Evolutionary conservation across 306 rosid species (phyloP).

Genomic region (Prunus salicina): DNA sequence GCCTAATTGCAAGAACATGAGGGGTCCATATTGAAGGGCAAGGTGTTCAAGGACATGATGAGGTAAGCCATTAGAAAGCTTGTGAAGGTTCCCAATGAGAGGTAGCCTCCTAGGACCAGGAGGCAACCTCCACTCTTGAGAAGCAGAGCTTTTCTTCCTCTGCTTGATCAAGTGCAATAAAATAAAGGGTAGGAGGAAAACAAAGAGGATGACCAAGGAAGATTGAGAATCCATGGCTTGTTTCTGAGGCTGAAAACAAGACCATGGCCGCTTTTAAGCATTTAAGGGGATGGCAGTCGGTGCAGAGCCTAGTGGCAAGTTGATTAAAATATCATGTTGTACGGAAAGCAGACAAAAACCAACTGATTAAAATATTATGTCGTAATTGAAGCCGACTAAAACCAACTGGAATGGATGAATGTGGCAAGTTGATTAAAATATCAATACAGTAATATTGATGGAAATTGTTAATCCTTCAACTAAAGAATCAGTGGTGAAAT

Average conservation of each 20-base stretch:
- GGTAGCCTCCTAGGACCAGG: conserved; percentile 48
- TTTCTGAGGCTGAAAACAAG: background rate
- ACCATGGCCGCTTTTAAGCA: too few relatives aligned
- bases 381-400: background rate
- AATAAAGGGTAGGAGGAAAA: conserved; percentile 9
- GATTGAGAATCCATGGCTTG: background rate
- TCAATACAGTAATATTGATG: background rate
- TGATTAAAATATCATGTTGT: too few relatives aligned
- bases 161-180: background rate
- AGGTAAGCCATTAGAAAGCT: conserved; percentile 26
- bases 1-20: conserved; percentile 55
- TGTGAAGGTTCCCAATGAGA: conserved; percentile 58
- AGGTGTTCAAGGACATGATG: conserved; percentile 32
- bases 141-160: background rate
- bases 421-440: too few relatives aligned
- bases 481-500: too few relatives aligned
- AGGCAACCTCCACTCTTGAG: conserved; percentile 7
- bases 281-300: too few relatives aligned
- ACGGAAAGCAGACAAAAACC: background rate
- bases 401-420: background rate
- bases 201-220: conserved; percentile 3
- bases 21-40: conserved; percentile 34
- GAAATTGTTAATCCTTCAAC: background rate
- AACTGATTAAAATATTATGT: background rate
- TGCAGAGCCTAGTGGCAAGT: too few relatives aligned